These are phyloP conservation scores for Fusarium sp. DNA, from an alignment of 2,329 filamentous ascomycete genomes.

Conservation along the genomic window DNA sequence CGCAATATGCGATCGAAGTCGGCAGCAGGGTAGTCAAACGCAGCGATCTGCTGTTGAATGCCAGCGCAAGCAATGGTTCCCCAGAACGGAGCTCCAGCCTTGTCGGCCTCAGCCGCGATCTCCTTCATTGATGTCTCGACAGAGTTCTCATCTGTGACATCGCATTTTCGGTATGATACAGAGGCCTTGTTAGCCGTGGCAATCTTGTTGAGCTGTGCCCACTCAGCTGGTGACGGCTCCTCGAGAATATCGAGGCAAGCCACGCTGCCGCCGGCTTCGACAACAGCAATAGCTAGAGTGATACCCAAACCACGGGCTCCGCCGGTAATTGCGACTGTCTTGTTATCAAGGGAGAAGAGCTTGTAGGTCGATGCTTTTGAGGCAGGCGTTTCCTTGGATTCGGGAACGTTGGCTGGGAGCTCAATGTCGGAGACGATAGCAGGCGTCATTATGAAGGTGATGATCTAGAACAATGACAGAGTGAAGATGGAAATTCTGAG, in stretches of 20 bases:
- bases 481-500: no score
- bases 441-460: slow-evolving; percentile 42
- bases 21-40: slow-evolving; percentile 62
- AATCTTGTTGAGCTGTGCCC: slow-evolving; percentile 58
- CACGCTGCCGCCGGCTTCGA: slow-evolving; percentile 64
- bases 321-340: slow-evolving; percentile 64
- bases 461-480: neutral
- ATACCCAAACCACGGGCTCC: slow-evolving; percentile 66
- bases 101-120: slow-evolving; percentile 54
- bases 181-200: slow-evolving; percentile 53
- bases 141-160: slow-evolving; percentile 61
- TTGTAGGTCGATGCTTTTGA: slow-evolving; percentile 46
- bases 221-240: slow-evolving; percentile 55
- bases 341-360: slow-evolving; percentile 61
- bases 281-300: slow-evolving; percentile 61
- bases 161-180: slow-evolving; percentile 60
- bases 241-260: slow-evolving; percentile 62
- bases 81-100: slow-evolving; percentile 52
- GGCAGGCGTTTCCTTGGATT: slow-evolving; percentile 52
- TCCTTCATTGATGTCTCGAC: slow-evolving; percentile 54
- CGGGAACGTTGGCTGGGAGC: slow-evolving; percentile 49
- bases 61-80: slow-evolving; percentile 62
- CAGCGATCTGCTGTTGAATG: slow-evolving; percentile 62
- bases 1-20: slow-evolving; percentile 77
- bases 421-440: slow-evolving; percentile 50